Conservation (phyloP, 805 yeast species). For the Metschnikowia rubicola region DNA sequence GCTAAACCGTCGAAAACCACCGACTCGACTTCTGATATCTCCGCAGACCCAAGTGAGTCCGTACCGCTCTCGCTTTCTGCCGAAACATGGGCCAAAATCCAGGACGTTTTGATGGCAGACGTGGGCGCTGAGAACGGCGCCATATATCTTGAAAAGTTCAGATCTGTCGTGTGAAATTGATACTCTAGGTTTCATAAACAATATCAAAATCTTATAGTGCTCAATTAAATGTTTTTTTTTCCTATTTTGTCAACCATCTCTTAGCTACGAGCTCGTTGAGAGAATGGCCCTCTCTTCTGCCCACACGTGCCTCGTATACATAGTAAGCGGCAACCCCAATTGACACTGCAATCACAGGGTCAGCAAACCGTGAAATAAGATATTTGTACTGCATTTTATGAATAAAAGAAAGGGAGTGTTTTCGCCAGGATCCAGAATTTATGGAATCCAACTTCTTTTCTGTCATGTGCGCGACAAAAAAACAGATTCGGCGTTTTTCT, state of each 20-base stretch:
- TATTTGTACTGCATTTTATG: constrained; percentile 40
- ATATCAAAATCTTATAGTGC: not conserved
- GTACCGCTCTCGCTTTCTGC: constrained; percentile 12
- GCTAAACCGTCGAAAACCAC: not conserved
- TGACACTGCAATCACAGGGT: constrained; percentile 60
- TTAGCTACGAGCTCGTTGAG: constrained; percentile 50
- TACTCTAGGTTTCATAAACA: not conserved
- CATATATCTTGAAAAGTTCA: constrained; percentile 28
- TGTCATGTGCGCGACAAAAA: not conserved
- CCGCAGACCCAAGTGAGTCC: constrained; percentile 4
- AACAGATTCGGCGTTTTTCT: not conserved
- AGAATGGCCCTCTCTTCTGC: constrained; percentile 57
- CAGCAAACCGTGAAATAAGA: constrained; percentile 51
- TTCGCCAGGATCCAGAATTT: not conserved
- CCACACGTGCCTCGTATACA: constrained; percentile 56
- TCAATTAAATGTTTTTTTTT: not conserved
- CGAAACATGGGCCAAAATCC: constrained; percentile 46
- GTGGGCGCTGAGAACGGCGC: constrained; percentile 25
- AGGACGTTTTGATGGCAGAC: constrained; percentile 30
- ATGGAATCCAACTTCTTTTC: not conserved
- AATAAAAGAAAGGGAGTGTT: not conserved
- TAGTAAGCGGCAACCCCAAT: constrained; percentile 65
- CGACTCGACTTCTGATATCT: not conserved
- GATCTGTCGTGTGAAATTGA: not conserved
- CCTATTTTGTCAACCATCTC: constrained; percentile 11